These are phyloP conservation scores for Pythium phragmiticola DNA, from an alignment of 352 stramenopile species.

Conservation along the genomic window DNA sequence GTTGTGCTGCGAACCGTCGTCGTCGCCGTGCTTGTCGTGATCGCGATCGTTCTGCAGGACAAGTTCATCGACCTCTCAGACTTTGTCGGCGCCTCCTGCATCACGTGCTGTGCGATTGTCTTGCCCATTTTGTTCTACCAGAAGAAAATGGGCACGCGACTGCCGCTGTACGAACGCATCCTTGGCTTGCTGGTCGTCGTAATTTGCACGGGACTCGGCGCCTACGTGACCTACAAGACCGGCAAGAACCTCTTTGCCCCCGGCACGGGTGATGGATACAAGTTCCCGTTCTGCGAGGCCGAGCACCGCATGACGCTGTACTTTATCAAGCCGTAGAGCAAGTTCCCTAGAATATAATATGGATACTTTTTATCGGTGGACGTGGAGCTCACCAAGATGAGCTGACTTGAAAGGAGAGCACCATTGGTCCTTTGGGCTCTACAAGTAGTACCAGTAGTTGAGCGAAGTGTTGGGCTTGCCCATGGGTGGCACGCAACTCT, in stretches of 20 bases:
- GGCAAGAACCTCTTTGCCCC: conserved; percentile 16
- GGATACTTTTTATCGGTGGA: neutral
- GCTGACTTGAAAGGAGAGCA: no score
- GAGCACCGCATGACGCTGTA: conserved; percentile 26
- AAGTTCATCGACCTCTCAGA: conserved; percentile 69
- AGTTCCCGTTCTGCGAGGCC: conserved; percentile 31
- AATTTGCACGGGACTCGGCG: conserved; percentile 8
- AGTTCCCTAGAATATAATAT: neutral
- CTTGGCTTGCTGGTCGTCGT: conserved; percentile 1
- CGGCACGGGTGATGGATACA: neutral
- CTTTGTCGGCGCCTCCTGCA: conserved; percentile 59
- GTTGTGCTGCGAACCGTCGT: conserved; percentile 53
- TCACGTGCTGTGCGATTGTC: conserved; percentile 60
- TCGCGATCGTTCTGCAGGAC: conserved; percentile 35
- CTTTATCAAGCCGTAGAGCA: conserved; percentile 14
- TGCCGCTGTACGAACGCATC: conserved; percentile 19
- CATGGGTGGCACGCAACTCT: no score
- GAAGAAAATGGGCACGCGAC: conserved; percentile 50
- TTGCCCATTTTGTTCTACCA: conserved; percentile 73
- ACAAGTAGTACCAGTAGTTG: no score
- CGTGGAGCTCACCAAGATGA: neutral
- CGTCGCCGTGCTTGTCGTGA: conserved; percentile 43
- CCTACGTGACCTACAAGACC: conserved; percentile 19
- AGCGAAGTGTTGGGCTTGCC: no score
- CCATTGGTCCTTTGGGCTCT: no score